These are phyloP conservation scores for Striga hermonthica DNA, from an alignment of 305 asterid genomes.

Conservation along the genomic window DNA sequence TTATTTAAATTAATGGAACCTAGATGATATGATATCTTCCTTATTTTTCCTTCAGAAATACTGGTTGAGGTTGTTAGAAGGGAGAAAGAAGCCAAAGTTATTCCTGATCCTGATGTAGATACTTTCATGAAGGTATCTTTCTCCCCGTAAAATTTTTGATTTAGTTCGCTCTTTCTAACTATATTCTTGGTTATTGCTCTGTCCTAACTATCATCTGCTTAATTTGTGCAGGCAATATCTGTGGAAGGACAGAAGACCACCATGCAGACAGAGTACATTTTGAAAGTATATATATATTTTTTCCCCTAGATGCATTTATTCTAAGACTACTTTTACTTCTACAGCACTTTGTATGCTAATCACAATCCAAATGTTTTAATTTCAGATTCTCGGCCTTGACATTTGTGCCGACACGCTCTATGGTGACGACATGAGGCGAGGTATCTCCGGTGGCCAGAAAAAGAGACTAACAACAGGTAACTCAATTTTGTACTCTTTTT, in stretches of 20 bases:
- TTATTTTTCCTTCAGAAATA: constrained; percentile 36
- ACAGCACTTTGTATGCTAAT: background rate
- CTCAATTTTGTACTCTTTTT: background rate
- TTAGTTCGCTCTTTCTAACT: no score
- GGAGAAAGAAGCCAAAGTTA: constrained; percentile 50
- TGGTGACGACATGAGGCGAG: constrained; percentile 42
- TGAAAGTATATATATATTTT: constrained; percentile 39
- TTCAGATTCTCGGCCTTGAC: constrained; percentile 44
- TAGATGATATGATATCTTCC: background rate
- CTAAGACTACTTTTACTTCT: background rate
- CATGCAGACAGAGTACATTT: constrained; percentile 63
- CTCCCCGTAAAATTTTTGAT: background rate
- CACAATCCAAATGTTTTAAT: background rate
- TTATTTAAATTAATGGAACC: background rate
- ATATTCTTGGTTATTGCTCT: background rate
- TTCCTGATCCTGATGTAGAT: constrained; percentile 59
- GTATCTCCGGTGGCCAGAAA: constrained; percentile 48
- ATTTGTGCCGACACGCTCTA: constrained; percentile 37
- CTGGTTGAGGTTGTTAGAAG: constrained; percentile 48
- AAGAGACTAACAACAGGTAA: constrained; percentile 44
- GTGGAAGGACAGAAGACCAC: constrained; percentile 56
- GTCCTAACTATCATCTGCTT: background rate
- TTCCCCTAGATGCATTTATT: background rate
- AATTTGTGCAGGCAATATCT: constrained; percentile 47
- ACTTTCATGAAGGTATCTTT: constrained; percentile 59